Base-by-base conservation (phyloP, 1,284 basidiomycete species). In the Cutaneotrichosporon cyanovorans region DNA sequence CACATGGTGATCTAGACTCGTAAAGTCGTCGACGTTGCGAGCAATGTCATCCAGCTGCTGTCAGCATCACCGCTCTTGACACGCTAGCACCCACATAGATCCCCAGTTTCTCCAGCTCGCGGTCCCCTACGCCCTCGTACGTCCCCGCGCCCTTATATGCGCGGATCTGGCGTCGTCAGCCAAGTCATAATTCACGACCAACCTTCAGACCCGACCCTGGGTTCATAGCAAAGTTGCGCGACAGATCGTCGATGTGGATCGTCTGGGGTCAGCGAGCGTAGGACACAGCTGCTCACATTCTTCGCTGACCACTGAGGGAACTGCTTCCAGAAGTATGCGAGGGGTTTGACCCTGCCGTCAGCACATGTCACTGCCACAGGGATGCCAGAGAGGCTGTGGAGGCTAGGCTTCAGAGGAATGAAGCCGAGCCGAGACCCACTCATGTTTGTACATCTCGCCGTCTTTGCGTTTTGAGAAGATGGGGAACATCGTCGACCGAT, bases 401-500 rank as follows among this genome's bases (percentile, higher is more conserved):
- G n/a, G n/a, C n/a, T n/a, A n/a, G n/a, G n/a, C n/a, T n/a, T n/a
- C n/a, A n/a, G n/a, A n/a, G n/a, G n/a, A n/a, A n/a, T 19, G 33
- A n/a, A 21, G 22, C 5, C 28, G 18, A n/a, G 23, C 5, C 2
- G 2, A 15, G 5, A 50, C 62, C 42, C 52, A 71, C 62, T 76
- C 82, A 63, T 92, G 88, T 47, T 79, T 80, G 75, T 82, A 84
- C 18, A 81, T 77, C 63, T 87, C 82, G 12, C 81, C 82, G 46
- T 85, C 12, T 12, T 7, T 79, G 39, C 81, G 76, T 56, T 77
- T 76, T 0, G 81, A 81, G 61, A 89, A 89, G 21, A 70, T 64
- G 60, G 81, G 84, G 65, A 92, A 92, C 89, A 93, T 93, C 43
- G 79, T 80, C 0, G 81, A 84, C 59, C 87, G 84, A 74, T 92